phyloP scores from a whole-genome alignment of 139 green algal genomes.

The Chlorella sp. region DNA sequence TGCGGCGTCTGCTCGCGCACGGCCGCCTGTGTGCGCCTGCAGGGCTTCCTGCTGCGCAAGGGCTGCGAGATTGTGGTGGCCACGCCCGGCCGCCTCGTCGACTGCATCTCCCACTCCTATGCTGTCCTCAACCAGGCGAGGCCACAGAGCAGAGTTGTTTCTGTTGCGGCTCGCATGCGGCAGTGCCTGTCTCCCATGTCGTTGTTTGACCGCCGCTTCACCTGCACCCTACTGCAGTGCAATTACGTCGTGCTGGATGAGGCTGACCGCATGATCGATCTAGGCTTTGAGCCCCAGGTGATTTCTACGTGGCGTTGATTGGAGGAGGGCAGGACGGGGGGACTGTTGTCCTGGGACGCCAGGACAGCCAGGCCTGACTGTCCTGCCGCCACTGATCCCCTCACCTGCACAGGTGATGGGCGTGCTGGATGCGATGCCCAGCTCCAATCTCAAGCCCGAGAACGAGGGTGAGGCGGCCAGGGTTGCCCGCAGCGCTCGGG shows the following conservation, averaged over 20 bases:
- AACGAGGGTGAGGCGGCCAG: slow-evolving; percentile 64
- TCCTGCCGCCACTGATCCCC: too few relatives aligned
- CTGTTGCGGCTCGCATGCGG: too few relatives aligned
- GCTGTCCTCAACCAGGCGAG: too few relatives aligned
- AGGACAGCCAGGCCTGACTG: too few relatives aligned
- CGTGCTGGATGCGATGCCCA: slow-evolving; percentile 94
- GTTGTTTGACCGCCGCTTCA: slow-evolving; percentile 7
- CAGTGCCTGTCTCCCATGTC: too few relatives aligned
- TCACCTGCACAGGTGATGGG: slow-evolving; percentile 74
- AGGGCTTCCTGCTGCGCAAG: slow-evolving; percentile 76
- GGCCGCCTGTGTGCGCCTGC: too few relatives aligned
- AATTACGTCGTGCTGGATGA: slow-evolving; percentile 99
- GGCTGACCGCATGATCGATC: slow-evolving; percentile 99
- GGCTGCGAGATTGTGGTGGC: slow-evolving; percentile 98
- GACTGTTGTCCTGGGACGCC: not conserved
- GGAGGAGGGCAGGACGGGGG: not conserved
- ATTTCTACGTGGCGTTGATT: slow-evolving; percentile 49
- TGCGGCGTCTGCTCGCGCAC: too few relatives aligned
- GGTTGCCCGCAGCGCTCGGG: not conserved
- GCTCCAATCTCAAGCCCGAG: slow-evolving; percentile 89
- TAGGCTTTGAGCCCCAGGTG: slow-evolving; percentile 98
- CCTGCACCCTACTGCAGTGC: slow-evolving; percentile 91
- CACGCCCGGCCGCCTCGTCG: slow-evolving; percentile 93
- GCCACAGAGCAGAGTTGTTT: too few relatives aligned
- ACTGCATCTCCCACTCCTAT: slow-evolving; percentile 95